Evolutionary conservation across 306 rosid genomes (phyloP).

Genomic region (Castanea mollissima): DNA sequence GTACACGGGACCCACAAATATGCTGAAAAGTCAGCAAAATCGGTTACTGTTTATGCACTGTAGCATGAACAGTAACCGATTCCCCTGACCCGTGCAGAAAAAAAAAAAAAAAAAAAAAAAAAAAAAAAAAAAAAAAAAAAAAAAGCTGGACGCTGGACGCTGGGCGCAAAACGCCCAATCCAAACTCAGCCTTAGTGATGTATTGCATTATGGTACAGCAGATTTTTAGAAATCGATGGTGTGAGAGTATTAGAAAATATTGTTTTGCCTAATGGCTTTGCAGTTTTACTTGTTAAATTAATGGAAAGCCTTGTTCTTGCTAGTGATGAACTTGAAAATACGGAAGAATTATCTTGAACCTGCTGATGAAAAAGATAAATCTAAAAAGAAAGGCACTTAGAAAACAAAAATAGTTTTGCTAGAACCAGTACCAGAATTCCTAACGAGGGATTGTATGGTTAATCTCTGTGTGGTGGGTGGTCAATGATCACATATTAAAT

Average conservation of each 20-base stretch:
- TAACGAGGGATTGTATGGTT: conserved; percentile 95
- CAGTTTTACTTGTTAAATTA: conserved; percentile 51
- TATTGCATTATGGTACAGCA: conserved; percentile 64
- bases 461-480: conserved; percentile 95
- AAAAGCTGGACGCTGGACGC: too few species aligned
- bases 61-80: too few species aligned
- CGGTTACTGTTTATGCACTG: too few species aligned
- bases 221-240: conserved; percentile 75
- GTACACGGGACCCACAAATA: too few species aligned
- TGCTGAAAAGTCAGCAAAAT: too few species aligned
- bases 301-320: conserved; percentile 29
- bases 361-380: conserved; percentile 32
- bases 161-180: too few species aligned
- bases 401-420: conserved; percentile 47
- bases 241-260: conserved; percentile 91
- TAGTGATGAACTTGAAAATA: conserved; percentile 6
- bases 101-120: too few species aligned
- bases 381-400: conserved; percentile 31
- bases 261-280: conserved; percentile 67
- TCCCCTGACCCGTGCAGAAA: too few species aligned
- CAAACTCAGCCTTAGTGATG: conserved; percentile 45
- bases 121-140: too few species aligned
- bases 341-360: conserved; percentile 21
- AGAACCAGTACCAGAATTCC: conserved; percentile 60
- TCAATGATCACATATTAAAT: conserved; percentile 64